Evolutionary conservation across 2,329 filamentous ascomycete species (phyloP), one percentile per base, ranked within the genome.

Genomic region (Alternaria sp.): DNA sequence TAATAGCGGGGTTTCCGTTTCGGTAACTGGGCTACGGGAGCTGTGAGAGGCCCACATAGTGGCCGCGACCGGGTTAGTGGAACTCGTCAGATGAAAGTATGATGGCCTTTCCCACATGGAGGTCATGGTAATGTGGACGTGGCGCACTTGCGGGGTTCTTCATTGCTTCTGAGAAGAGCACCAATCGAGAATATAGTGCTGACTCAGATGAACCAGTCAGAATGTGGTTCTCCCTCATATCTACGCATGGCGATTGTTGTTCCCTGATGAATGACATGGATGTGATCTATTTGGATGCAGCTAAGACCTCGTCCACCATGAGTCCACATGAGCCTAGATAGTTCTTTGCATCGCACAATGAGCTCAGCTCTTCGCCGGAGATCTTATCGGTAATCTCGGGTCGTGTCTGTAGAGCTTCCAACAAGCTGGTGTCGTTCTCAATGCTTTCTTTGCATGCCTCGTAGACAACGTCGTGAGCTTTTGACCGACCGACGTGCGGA

Each of bases 391-490:
- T 82, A 13, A 86, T 81, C 49, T 83, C 80, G 9, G 77, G 65
- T 17, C 80, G 78, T 56, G 69, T 73, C 66, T 79, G 70, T 50
- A 85, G 72, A 60, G 78, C 80, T 60, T 86, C 83, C 15, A 84
- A 74, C 17, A 86, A 69, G 4, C 80, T 78, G 5, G 69, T 75
- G 13, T 81, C 74, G 17, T 75, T 79, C 67, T 86, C 84, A 57
- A 85, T 85, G 46, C 81, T 82, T 65, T 80, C 77, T 63, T 81
- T 82, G 69, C 86, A 88, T 2, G 85, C 85, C 63, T 83, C 82
- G 52, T 88, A 88, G 3, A 88, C 85, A 40, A 86, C 78, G 67
- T 88, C 86, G 71, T 88, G 86, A 3, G 86, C 86, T 17, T 81
- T 79, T 62, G 86, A 84, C 13, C 86, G 79, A 9, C 86, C 86